A percentile compares a stretch with the other conserved stretches of the same genome.
phyloP scores from a whole-genome alignment of 2,329 filamentous ascomycete genomes.

The Cladosporium sp. region DNA sequence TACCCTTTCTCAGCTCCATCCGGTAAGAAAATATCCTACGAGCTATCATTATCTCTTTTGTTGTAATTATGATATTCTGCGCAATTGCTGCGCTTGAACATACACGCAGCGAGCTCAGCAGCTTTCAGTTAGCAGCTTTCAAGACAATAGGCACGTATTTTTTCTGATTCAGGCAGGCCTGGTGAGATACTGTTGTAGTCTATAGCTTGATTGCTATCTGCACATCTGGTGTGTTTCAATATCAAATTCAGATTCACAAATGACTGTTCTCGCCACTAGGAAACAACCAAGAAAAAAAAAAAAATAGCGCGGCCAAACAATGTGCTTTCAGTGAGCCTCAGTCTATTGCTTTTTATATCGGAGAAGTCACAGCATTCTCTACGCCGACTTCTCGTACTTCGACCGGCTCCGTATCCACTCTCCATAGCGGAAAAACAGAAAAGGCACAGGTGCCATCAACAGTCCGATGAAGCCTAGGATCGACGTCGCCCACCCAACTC shows the following conservation, averaged over 20 bases:
- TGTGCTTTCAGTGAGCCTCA: background rate
- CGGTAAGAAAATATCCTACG: background rate
- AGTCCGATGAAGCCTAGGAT: conserved; percentile 40
- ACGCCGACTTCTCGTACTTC: conserved; percentile 27
- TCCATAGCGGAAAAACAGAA: conserved; percentile 31
- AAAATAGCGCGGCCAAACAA: background rate
- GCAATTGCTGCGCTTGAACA: background rate
- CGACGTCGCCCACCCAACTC: conserved; percentile 44
- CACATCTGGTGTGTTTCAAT: background rate
- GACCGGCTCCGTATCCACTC: conserved; percentile 26
- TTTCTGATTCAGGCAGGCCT: background rate
- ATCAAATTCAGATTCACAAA: background rate
- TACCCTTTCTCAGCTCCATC: conserved; percentile 4
- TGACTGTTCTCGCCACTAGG: background rate
- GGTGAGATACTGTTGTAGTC: background rate
- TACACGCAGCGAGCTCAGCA: background rate
- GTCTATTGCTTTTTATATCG: background rate
- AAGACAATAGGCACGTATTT: background rate
- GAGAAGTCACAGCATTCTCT: background rate
- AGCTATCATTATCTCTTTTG: background rate
- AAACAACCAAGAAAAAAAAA: background rate
- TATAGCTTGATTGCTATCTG: no score
- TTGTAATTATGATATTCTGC: background rate
- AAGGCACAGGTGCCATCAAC: conserved; percentile 35
- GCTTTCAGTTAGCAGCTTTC: background rate